These are phyloP conservation scores for Liriodendron chinense DNA, from an alignment of 164 flowering plant genomes.

Conservation along the genomic window DNA sequence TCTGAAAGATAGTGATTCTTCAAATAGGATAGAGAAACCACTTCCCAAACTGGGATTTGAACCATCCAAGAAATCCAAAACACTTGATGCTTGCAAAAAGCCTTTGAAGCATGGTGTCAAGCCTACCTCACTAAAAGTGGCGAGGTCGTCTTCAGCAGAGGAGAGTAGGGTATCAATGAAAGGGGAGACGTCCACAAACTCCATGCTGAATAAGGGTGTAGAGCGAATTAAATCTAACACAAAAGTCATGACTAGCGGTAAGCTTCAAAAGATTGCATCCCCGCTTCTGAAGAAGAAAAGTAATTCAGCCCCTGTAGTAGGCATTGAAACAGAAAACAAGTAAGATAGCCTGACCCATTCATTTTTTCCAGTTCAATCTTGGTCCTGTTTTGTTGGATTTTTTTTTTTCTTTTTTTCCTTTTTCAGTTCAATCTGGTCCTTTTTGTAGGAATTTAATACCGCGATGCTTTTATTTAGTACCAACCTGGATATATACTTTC, in stretches of 20 bases:
- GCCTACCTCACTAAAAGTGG: slow-evolving; percentile 8
- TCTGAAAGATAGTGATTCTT: slow-evolving; percentile 9
- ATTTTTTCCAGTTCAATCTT: background rate
- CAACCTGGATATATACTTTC: no score
- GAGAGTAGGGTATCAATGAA: slow-evolving; percentile 22
- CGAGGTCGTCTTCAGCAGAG: slow-evolving; percentile 10
- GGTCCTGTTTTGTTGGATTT: background rate
- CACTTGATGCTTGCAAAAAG: slow-evolving; percentile 14
- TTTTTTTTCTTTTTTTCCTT: no score
- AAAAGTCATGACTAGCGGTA: slow-evolving; percentile 12
- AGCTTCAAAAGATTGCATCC: slow-evolving; percentile 10
- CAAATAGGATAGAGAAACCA: slow-evolving; percentile 13
- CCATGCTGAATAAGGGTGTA: no score
- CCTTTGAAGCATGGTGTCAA: slow-evolving; percentile 13
- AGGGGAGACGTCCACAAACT: slow-evolving; percentile 14
- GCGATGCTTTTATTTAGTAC: no score
- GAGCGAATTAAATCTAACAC: no score
- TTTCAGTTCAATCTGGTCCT: no score
- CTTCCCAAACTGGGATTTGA: slow-evolving; percentile 7
- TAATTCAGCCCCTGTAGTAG: slow-evolving; percentile 26
- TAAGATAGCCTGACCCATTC: slow-evolving; percentile 14
- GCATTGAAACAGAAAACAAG: slow-evolving; percentile 49
- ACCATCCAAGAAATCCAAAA: slow-evolving; percentile 21
- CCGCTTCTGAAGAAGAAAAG: slow-evolving; percentile 19
- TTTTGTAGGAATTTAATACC: no score